phyloP scores from a whole-genome alignment of 2,329 filamentous ascomycete genomes.

The Plenodomus biglobosus region DNA sequence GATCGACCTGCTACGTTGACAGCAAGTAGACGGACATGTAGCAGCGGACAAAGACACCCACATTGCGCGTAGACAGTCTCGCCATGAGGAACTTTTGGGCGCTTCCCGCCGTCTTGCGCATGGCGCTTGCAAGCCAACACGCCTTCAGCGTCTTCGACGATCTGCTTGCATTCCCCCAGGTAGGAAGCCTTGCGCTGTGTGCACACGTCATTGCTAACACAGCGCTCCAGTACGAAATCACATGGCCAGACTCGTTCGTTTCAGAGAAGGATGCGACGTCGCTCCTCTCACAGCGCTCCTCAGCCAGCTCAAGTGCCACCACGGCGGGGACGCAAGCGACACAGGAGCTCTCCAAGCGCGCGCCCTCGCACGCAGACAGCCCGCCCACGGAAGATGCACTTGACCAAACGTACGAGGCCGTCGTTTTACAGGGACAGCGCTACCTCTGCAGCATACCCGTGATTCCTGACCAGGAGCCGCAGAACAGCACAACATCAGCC shows the following conservation, averaged over 20 bases:
- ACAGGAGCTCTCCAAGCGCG: conserved; percentile 40
- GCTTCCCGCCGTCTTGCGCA: conserved; percentile 50
- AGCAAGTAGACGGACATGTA: background rate
- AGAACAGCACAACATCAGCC: conserved; percentile 66
- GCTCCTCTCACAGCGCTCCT: conserved; percentile 50
- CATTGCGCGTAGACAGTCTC: background rate
- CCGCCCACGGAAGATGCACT: conserved; percentile 23
- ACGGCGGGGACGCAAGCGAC: conserved; percentile 38
- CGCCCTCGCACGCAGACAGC: conserved; percentile 17
- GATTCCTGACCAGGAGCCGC: conserved; percentile 56
- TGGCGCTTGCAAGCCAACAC: conserved; percentile 57
- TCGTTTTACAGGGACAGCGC: conserved; percentile 68
- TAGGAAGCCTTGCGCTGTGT: conserved; percentile 45
- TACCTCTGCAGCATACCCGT: conserved; percentile 86
- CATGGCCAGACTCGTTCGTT: conserved; percentile 72
- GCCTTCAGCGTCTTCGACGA: conserved; percentile 87
- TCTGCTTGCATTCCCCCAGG: conserved; percentile 82
- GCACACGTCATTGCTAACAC: conserved; percentile 11
- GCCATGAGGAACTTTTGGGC: conserved; percentile 52
- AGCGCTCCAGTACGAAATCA: conserved; percentile 69
- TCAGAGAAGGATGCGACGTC: conserved; percentile 68
- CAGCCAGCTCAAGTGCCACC: conserved; percentile 29
- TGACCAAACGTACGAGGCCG: conserved; percentile 65
- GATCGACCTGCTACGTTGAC: too few relatives aligned
- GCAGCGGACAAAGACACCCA: too few relatives aligned